Base-by-base conservation (phyloP, 2,329 filamentous ascomycete genomes). In the Pseudogymnoascus verrucosus region DNA sequence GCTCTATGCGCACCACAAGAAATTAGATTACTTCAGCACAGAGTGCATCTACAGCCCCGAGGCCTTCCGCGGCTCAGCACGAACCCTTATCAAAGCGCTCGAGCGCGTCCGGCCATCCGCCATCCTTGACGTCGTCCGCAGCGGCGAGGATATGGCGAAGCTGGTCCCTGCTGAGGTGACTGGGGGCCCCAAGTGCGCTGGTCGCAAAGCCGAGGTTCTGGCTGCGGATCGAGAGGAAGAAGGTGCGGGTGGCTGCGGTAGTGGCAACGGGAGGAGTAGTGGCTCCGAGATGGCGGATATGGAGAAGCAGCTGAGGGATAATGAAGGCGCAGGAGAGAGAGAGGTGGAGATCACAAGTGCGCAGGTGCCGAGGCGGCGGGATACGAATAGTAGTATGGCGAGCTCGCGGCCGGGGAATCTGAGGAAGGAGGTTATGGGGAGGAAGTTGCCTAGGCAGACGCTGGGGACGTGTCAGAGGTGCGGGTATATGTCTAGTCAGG, bases 21-120 rank as follows among this genome's bases (percentile, higher is more conserved):
- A 93, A 75, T 81, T 99, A 67, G 93, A 98, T 74, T 99, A 99
- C 77, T 99, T 99, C 77, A 96, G 88, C 71, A 99, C 95, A 0
- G 95, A 99, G 77, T 99, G 95, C 79, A 92, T 99, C 65, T 99
- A 99, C 79, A 96, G 91, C 62, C 95, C 95, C 0, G 95, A 99
- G 76, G 95, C 95, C 1, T 99, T 99, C 73, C 84, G 95, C 65
- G 95, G 95, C 2, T 96, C 91, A 68, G 95, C 95, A 1, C 84
- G 95, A 67, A 90, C 88, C 26, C 78, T 99, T 64, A 96, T 99
- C 76, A 99, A 99, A 78, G 96, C 93, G 69, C 79, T 99, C 34
- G 95, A 99, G 76, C 89, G 89, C 69, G 91, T 99, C 6, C 84
- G 95, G 1, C 93, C 95, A 1, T 97, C 93, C 71, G 93, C 93